Evolutionary conservation across 441 rosid species (phyloP), one percentile per base, ranked within the genome.

Genomic region (Populus hybrid): DNA sequence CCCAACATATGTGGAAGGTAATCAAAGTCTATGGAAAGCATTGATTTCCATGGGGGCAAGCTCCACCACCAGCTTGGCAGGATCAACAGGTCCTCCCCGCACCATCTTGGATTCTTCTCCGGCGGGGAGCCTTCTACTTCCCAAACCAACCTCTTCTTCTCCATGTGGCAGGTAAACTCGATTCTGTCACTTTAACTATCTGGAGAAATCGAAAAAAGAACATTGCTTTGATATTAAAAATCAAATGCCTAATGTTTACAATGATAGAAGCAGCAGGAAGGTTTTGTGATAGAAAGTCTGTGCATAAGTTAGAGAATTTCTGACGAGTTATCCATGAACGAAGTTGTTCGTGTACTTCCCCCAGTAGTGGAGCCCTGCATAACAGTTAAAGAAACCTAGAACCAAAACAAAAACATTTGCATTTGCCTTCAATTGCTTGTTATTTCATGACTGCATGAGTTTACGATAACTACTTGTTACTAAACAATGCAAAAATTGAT

Each of bases 21-120:
- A 79, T 72, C 79, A 9, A 94, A 83, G 73, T 84, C 76, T 9
- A 94, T 88, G 21, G 79, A 94, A 94, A 23, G 98, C 90, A 24
- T 97, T 91, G 53, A 94, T 92, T 83, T 94, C 97, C 97, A 93
- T 94, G 1, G 97, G 97, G 69, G 88, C 88, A 64, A 94, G 94
- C 80, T 93, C 97, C 67, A 88, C 94, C 70, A 84, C 91, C 78
- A 92, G 76, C 80, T 83, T 67, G 7, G 75, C 70, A 7, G 89
- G 88, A 73, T 94, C 92, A 5, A 93, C 78, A 0, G 89, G 86
- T 72, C 84, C 82, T 76, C 98, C 98, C 80, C 97, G 87, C 61
- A 38, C 80, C 40, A 67, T 87, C 79, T 80, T 82, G 61, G 78
- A 3, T 64, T 86, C 86, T 76, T 85, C 82, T 70, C 72, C 82